These are phyloP conservation scores for Vigna radiata DNA, from an alignment of 306 rosid species.

Conservation along the genomic window DNA sequence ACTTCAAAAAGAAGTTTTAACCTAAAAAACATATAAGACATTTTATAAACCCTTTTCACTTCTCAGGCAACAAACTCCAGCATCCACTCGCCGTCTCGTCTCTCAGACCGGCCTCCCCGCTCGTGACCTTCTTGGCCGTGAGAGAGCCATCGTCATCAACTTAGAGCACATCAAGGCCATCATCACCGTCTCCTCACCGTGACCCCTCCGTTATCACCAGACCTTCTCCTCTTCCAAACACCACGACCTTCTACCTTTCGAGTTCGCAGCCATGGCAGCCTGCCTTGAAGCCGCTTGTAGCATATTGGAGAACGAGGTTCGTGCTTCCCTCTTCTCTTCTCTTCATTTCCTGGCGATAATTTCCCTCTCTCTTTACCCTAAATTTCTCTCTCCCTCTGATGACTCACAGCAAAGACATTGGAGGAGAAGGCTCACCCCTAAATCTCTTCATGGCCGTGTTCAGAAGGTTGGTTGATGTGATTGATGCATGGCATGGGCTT, in stretches of 20 bases:
- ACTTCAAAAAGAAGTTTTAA: too few species aligned
- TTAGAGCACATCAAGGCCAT: slow-evolving; percentile 95
- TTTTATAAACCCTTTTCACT: too few species aligned
- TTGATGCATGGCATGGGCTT: too few species aligned
- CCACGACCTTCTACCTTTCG: slow-evolving; percentile 65
- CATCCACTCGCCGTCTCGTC: too few species aligned
- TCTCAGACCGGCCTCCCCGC: slow-evolving; percentile 55
- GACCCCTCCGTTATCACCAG: slow-evolving; percentile 74
- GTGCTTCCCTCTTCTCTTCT: background rate
- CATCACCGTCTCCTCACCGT: slow-evolving; percentile 72
- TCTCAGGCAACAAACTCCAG: too few species aligned
- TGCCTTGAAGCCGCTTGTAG: slow-evolving; percentile 96
- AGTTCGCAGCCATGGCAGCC: slow-evolving; percentile 83
- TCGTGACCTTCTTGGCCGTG: slow-evolving; percentile 63
- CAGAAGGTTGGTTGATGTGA: too few species aligned
- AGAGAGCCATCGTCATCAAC: slow-evolving; percentile 88
- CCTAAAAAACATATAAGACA: too few species aligned
- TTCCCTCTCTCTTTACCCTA: too few species aligned
- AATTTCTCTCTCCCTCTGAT: too few species aligned
- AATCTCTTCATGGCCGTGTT: too few species aligned
- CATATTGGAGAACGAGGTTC: slow-evolving; percentile 63
- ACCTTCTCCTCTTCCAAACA: slow-evolving; percentile 47
- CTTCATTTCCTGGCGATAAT: too few species aligned
- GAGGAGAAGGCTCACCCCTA: slow-evolving; percentile 77
- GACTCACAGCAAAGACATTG: too few species aligned